phyloP scores from a whole-genome alignment of 2,329 filamentous ascomycete genomes.

The Orbilia quercus region DNA sequence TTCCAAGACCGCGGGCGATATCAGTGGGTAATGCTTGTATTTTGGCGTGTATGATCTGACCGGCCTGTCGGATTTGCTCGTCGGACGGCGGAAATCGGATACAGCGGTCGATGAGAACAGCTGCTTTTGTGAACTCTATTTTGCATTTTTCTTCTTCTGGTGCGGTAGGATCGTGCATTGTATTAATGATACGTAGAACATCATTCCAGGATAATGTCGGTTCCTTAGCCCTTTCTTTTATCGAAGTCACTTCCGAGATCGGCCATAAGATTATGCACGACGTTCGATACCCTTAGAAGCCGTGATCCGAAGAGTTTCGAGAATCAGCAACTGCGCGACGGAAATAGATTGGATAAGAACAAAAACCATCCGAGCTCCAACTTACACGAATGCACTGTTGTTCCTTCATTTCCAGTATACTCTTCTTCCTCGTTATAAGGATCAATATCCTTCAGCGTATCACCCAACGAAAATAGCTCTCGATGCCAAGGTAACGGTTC shows the following conservation, averaged over 20 bases:
- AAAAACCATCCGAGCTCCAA: no score
- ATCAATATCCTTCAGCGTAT: not conserved
- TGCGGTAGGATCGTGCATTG: not conserved
- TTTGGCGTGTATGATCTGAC: constrained; percentile 19
- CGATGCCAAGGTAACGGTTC: not conserved
- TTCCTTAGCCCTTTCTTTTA: constrained; percentile 26
- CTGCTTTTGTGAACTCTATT: constrained; percentile 20
- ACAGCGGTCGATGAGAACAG: constrained; percentile 34
- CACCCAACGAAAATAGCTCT: constrained; percentile 27
- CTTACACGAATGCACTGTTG: constrained; percentile 23
- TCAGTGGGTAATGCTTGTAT: constrained; percentile 19
- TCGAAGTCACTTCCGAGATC: constrained; percentile 30
- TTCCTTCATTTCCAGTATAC: constrained; percentile 44
- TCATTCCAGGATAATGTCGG: constrained; percentile 30
- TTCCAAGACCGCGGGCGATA: not conserved
- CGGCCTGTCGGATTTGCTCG: constrained; percentile 25
- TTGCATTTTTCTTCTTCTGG: not conserved
- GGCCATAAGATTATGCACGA: constrained; percentile 52
- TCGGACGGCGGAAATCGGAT: constrained; percentile 23
- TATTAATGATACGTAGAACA: constrained; percentile 22
- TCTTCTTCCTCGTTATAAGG: constrained; percentile 17
- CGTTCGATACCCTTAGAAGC: constrained; percentile 31
- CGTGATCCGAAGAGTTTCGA: not conserved
- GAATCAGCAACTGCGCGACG: not conserved
- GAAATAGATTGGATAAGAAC: not conserved